phyloP scores from a whole-genome alignment of 1,139 yeast genomes.

The Suhomyces taliae region DNA sequence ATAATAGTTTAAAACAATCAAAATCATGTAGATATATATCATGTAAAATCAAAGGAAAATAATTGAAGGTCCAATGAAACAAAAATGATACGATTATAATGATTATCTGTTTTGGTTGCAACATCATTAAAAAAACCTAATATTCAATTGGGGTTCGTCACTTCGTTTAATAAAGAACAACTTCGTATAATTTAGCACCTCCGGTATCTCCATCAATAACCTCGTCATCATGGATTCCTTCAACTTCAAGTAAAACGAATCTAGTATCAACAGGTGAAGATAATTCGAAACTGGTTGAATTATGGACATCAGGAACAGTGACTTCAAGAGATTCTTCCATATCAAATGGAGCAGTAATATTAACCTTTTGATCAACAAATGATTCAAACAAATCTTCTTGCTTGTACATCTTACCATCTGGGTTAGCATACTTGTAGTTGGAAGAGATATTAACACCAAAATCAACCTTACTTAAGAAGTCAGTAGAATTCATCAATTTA shows the following conservation, averaged over 20 bases:
- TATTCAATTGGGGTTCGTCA: not conserved
- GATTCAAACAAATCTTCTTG: constrained; percentile 35
- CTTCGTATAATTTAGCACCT: constrained; percentile 62
- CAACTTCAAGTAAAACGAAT: constrained; percentile 50
- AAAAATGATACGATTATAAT: no score
- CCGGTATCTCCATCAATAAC: constrained; percentile 33
- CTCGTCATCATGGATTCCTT: constrained; percentile 43
- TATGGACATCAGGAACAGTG: constrained; percentile 42
- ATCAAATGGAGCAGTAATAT: constrained; percentile 48
- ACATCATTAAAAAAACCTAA: no score
- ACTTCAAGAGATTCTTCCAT: constrained; percentile 31
- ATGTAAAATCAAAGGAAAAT: not conserved
- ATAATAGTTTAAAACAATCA: not conserved
- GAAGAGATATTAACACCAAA: constrained; percentile 35
- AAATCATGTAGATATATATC: not conserved
- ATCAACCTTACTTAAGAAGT: constrained; percentile 45
- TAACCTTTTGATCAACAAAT: constrained; percentile 34
- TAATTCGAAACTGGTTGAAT: constrained; percentile 46
- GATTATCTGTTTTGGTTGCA: no score
- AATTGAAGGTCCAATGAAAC: no score
- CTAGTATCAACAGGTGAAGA: constrained; percentile 30
- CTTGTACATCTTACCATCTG: constrained; percentile 23
- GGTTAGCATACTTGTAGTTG: constrained; percentile 18
- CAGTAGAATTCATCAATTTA: constrained; percentile 19
- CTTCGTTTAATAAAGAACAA: constrained; percentile 32